Conservation (phyloP, 495 filamentous ascomycete genomes). For the Evernia prunastri region DNA sequence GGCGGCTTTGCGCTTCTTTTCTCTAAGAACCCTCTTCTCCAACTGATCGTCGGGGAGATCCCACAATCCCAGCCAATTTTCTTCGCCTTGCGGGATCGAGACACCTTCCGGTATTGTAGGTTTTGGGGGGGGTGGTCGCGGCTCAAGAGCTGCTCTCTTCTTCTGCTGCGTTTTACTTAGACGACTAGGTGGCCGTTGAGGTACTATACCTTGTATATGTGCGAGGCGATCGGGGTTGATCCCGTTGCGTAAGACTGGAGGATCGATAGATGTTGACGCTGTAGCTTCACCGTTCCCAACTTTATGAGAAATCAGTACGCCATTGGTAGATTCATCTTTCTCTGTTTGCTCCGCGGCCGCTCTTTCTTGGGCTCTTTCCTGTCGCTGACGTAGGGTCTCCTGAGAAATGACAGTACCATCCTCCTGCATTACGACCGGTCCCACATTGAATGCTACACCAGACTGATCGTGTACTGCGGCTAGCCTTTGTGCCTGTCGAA, state of each 20-base stretch:
- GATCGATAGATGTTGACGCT: background rate
- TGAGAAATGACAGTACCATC: conserved; percentile 32
- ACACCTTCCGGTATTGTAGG: conserved; percentile 32
- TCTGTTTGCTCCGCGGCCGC: conserved; percentile 19
- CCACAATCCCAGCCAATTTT: conserved; percentile 33
- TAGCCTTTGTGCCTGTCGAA: conserved; percentile 30
- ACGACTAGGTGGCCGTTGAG: conserved; percentile 23
- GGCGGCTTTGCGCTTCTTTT: conserved; percentile 28
- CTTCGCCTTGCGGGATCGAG: conserved; percentile 30
- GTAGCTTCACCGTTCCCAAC: background rate
- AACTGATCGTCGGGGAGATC: conserved; percentile 32
- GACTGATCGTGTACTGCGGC: conserved; percentile 32
- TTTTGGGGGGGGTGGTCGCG: conserved; percentile 29
- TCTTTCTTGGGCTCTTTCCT: conserved; percentile 22
- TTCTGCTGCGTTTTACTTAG: conserved; percentile 42
- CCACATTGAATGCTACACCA: conserved; percentile 33
- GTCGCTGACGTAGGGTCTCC: conserved; percentile 19
- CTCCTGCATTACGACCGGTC: conserved; percentile 28
- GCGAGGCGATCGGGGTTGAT: conserved; percentile 19
- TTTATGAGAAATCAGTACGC: background rate
- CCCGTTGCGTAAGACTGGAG: background rate
- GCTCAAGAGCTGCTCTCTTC: conserved; percentile 24
- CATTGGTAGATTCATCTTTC: background rate
- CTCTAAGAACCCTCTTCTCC: conserved; percentile 23
- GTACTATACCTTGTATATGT: conserved; percentile 1